Percentiles rank a stretch among this genome's conserved stretches.
These are phyloP conservation scores for Apiospora pterosperma DNA, from an alignment of 2,329 filamentous ascomycete species.

Conservation along the genomic window DNA sequence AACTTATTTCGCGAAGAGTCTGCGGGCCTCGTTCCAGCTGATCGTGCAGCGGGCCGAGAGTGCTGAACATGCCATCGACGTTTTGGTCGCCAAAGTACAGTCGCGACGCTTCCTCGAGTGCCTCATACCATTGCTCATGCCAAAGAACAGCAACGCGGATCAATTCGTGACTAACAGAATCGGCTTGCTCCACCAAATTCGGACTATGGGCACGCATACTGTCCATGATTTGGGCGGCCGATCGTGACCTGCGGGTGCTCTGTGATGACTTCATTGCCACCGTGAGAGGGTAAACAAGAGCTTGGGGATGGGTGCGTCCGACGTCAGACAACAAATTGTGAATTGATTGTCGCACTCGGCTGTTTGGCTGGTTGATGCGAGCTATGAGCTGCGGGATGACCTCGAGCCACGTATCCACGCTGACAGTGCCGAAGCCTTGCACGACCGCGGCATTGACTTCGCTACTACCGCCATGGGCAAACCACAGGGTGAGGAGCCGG, in stretches of 20 bases:
- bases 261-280: slow-evolving; percentile 95
- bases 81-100: slow-evolving; percentile 98
- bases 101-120: slow-evolving; percentile 90
- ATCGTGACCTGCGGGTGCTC: slow-evolving; percentile 77
- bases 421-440: slow-evolving; percentile 87
- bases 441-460: slow-evolving; percentile 88
- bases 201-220: slow-evolving; percentile 95
- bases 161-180: slow-evolving; percentile 91
- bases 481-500: slow-evolving; percentile 90
- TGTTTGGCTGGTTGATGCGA: slow-evolving; percentile 93
- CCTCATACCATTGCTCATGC: slow-evolving; percentile 99
- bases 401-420: slow-evolving; percentile 96
- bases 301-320: slow-evolving; percentile 90
- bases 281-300: slow-evolving; percentile 92
- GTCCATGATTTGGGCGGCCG: slow-evolving; percentile 93
- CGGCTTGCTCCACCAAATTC: slow-evolving; percentile 89
- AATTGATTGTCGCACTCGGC: slow-evolving; percentile 81
- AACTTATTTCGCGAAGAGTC: slow-evolving; percentile 93
- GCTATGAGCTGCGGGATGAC: slow-evolving; percentile 97
- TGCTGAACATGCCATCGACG: slow-evolving; percentile 94
- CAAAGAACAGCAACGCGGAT: slow-evolving; percentile 96
- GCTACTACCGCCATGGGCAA: slow-evolving; percentile 81
- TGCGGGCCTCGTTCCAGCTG: slow-evolving; percentile 88
- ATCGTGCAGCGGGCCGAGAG: slow-evolving; percentile 84
- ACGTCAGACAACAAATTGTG: slow-evolving; percentile 91